Percentiles rank a stretch among this genome's conserved stretches.
Conservation (phyloP, 306 rosid species). For the Pachyrhizus erosus region DNA sequence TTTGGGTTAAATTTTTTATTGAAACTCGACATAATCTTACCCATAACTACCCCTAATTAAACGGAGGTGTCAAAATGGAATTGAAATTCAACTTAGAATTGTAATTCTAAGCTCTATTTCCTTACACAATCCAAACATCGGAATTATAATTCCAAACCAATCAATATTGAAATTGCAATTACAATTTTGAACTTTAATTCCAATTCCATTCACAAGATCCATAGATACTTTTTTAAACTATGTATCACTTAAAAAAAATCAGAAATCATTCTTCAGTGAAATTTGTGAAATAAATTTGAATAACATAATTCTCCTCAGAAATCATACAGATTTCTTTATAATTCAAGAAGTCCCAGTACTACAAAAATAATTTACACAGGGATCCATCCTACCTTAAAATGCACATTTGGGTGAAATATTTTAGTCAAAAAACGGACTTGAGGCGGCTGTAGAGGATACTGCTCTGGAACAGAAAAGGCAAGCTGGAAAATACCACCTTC, state of each 20-base stretch:
- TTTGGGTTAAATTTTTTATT: background rate
- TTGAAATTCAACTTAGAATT: background rate
- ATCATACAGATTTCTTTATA: background rate
- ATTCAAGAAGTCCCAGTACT: constrained; percentile 5
- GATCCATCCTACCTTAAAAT: constrained; percentile 75
- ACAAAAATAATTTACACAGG: background rate
- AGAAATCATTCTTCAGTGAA: constrained; percentile 9
- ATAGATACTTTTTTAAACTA: background rate
- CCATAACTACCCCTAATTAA: background rate
- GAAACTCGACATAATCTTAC: background rate
- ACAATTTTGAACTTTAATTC: background rate
- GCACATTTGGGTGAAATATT: constrained; percentile 98
- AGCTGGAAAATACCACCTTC: constrained; percentile 98
- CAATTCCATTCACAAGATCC: background rate
- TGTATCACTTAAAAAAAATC: background rate
- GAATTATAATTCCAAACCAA: background rate
- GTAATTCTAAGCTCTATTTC: background rate
- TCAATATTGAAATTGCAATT: background rate
- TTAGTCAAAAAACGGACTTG: constrained; percentile 98
- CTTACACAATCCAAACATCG: background rate
- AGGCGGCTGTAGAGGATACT: constrained; percentile 95
- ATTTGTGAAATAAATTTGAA: background rate
- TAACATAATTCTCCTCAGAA: background rate
- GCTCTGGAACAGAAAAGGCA: constrained; percentile 92
- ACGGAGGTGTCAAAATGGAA: background rate